Evolutionary conservation across 345 rosid species (phyloP).

Genomic region (Triadica sebifera): DNA sequence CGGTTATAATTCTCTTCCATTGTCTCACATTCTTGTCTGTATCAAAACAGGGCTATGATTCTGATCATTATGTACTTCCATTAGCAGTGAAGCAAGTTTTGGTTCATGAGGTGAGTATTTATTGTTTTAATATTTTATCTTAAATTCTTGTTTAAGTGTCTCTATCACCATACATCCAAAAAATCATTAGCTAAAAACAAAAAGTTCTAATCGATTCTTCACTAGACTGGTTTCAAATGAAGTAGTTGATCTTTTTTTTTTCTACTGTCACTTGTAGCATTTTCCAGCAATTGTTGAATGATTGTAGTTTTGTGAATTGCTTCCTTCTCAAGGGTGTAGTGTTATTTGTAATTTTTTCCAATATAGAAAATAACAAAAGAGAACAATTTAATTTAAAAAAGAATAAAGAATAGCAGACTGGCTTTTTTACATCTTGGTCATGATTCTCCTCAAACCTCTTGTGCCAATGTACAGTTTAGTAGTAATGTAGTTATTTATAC

Average conservation of each 20-base stretch:
- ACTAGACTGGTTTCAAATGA: neutral
- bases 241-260: neutral
- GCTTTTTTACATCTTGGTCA: neutral
- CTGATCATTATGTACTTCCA: slow-evolving; percentile 58
- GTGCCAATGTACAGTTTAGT: neutral
- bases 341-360: too few relatives aligned
- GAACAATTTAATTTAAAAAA: neutral
- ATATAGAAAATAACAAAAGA: neutral
- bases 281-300: neutral
- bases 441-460: neutral
- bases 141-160: neutral
- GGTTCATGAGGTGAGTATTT: slow-evolving; percentile 70
- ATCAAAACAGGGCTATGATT: slow-evolving; percentile 52
- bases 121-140: neutral
- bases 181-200: neutral
- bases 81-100: slow-evolving; percentile 78
- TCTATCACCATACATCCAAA: neutral
- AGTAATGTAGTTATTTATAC: neutral
- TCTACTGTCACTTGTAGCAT: neutral
- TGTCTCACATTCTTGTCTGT: slow-evolving; percentile 14
- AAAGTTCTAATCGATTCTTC: neutral
- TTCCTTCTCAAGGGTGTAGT: neutral
- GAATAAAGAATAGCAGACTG: neutral
- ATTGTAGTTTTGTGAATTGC: neutral
- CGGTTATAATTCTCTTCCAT: neutral